These are phyloP conservation scores for Mortierella polycephala DNA, from an alignment of 371 early-diverging fungal genomes.

Conservation along the genomic window DNA sequence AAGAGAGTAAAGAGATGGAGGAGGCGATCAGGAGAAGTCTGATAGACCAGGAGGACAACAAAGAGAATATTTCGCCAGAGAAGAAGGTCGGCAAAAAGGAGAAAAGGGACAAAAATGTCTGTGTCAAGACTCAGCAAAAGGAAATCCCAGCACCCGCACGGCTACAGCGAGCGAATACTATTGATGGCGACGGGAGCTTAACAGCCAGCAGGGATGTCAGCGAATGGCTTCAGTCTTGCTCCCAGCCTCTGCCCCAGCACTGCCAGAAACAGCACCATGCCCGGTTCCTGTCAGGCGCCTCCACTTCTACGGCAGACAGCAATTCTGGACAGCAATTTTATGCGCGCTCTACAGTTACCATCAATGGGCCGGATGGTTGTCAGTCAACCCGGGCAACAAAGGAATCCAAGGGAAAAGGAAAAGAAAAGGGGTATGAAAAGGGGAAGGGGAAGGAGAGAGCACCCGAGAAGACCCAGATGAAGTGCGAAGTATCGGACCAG, in stretches of 20 bases:
- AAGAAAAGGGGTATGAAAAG: neutral
- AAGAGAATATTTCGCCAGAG: conserved; percentile 48
- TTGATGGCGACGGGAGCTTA: conserved; percentile 6
- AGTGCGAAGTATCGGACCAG: neutral
- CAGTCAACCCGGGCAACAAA: neutral
- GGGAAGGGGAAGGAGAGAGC: conserved; percentile 35
- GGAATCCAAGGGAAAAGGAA: neutral
- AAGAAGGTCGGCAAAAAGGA: conserved; percentile 15
- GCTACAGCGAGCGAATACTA: conserved; percentile 19
- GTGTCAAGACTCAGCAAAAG: neutral
- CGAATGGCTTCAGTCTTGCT: neutral
- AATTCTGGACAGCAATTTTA: neutral
- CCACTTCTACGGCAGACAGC: too few relatives aligned
- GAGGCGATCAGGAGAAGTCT: conserved; percentile 39
- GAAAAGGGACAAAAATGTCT: conserved; percentile 9
- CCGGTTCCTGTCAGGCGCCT: too few relatives aligned
- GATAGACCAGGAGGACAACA: conserved; percentile 38
- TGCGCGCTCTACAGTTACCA: neutral
- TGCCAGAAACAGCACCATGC: neutral
- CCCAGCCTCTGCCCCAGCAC: conserved; percentile 1
- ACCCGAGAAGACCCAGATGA: neutral
- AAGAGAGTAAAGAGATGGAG: conserved; percentile 24
- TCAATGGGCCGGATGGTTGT: neutral
- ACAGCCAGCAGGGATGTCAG: neutral
- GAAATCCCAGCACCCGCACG: neutral